Percentiles rank a stretch among this genome's conserved stretches.
Conservation (phyloP, 306 rosid genomes). For the Vicia villosa region DNA sequence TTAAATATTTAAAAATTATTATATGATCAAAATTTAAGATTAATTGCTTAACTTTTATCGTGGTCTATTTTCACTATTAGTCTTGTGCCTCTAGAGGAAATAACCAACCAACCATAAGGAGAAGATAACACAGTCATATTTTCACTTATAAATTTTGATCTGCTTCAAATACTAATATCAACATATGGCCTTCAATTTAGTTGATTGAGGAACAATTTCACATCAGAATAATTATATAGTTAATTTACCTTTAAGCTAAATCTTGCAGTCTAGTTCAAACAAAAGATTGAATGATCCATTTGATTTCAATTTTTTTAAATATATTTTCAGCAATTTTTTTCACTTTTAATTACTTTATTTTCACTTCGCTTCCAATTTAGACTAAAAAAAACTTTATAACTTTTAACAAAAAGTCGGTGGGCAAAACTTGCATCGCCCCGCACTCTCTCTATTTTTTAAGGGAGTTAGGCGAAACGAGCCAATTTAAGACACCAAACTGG, state of each 20-base stretch:
- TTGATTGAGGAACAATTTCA: not conserved
- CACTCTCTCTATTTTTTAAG: too few relatives aligned
- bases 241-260: not conserved
- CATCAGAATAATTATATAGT: not conserved
- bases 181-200: not conserved
- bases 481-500: too few relatives aligned
- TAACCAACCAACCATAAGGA: not conserved
- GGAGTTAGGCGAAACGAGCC: too few relatives aligned
- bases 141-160: not conserved
- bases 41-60: too few relatives aligned
- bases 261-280: conserved; percentile 24
- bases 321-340: not conserved
- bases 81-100: too few relatives aligned
- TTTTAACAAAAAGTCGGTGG: too few relatives aligned
- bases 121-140: not conserved
- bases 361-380: not conserved
- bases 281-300: not conserved
- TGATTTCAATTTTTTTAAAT: too few relatives aligned
- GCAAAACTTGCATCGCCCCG: too few relatives aligned
- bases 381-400: not conserved
- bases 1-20: too few relatives aligned
- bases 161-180: not conserved
- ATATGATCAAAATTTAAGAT: too few relatives aligned
- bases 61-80: too few relatives aligned
- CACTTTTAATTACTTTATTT: not conserved